These are phyloP conservation scores for Exophiala sideris DNA, from an alignment of 2,329 filamentous ascomycete genomes.

Conservation along the genomic window DNA sequence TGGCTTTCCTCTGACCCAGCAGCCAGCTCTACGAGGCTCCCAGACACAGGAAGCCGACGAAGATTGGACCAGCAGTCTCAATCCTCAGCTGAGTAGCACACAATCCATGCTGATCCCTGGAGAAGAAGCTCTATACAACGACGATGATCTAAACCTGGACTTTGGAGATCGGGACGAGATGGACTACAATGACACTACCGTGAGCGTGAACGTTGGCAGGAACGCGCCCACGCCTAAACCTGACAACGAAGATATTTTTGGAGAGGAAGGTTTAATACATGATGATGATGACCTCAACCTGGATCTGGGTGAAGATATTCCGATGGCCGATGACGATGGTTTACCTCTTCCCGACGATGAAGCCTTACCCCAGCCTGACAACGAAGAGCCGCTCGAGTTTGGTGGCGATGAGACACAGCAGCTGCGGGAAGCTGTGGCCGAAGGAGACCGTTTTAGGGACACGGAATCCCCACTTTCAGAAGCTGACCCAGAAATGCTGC, in stretches of 20 bases:
- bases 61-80: slow-evolving; percentile 72
- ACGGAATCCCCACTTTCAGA: slow-evolving; percentile 55
- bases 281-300: slow-evolving; percentile 53
- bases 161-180: slow-evolving; percentile 65
- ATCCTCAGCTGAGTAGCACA: slow-evolving; percentile 60
- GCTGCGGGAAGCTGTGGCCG: slow-evolving; percentile 31
- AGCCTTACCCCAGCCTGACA: slow-evolving; percentile 53
- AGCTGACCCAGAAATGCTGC: slow-evolving; percentile 49
- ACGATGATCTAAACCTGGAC: slow-evolving; percentile 70
- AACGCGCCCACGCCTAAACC: slow-evolving; percentile 68
- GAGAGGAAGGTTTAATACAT: slow-evolving; percentile 53
- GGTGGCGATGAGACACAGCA: slow-evolving; percentile 51
- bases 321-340: slow-evolving; percentile 38
- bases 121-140: slow-evolving; percentile 49
- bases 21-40: slow-evolving; percentile 44
- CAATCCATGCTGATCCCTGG: slow-evolving; percentile 54
- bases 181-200: slow-evolving; percentile 61
- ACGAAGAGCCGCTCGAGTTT: slow-evolving; percentile 42
- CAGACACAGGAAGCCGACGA: slow-evolving; percentile 30
- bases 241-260: slow-evolving; percentile 60
- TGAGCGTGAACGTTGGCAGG: slow-evolving; percentile 85
- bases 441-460: slow-evolving; percentile 38
- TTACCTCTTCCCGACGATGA: slow-evolving; percentile 57
- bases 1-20: slow-evolving; percentile 74
- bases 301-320: slow-evolving; percentile 48